Base-by-base conservation (phyloP, 306 rosid species). In the Luffa acutangula region DNA sequence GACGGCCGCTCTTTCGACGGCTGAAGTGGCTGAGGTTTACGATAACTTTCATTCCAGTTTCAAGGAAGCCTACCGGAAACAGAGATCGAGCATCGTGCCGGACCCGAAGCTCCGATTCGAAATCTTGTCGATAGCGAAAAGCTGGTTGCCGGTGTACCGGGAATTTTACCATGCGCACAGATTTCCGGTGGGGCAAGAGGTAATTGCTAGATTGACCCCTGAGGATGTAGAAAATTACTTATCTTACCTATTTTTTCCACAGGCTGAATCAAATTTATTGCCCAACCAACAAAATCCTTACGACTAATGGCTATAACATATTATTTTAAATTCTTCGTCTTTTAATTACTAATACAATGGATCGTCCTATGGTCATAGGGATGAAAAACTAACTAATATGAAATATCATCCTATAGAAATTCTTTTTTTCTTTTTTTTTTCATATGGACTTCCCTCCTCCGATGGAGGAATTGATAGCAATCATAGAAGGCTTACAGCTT, bases 181-280 rank as follows among this genome's bases (percentile, higher is more conserved):
- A 75, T 13, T 45, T 0, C 63, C 75, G 4, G 83, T 83, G 7
- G 88, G 87, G 18, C 34, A 62, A 52, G 43, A 41, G 81, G 78
- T 82, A 60, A 62, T 20, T 66, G 90, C 86, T 71, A 81, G 60
- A 70, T 88, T 85, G 83, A 78, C 89, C 73, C 97, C 97, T 17
- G 85, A 86, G 21, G 93, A 91, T 49, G 85, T 93, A 49, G 88
- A 75, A 4, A 85, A 77, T 80, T 87, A 87, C 87, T 51, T 93
- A 25, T 84, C 84, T 6, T 82, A 83, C 80, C 81, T 93, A 42
- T 93, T 90, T 85, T 77, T 75, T 2, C 85, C 76, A 6, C 76
- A 78, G 10, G 25, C 4, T 1, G 60, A 60, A 67, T 42, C 53
- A n/a, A 42, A 43, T n/a, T 42, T 8, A 8, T 42, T 41, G 17